Conservation (phyloP, 768 basidiomycete genomes). For the Bullera alba region DNA sequence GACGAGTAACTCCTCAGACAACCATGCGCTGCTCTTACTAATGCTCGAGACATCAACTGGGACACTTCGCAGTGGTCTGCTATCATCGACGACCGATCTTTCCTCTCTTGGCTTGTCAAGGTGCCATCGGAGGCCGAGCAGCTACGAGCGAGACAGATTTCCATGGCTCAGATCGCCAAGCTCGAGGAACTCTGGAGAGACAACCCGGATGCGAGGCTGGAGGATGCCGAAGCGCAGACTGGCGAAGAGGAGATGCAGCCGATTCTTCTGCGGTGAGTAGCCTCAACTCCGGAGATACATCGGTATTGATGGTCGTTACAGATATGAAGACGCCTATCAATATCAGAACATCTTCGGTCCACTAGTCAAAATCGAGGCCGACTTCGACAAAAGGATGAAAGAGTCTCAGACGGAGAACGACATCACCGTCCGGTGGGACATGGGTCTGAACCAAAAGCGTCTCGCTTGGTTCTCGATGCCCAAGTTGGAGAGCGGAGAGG, state of each 20-base stretch:
- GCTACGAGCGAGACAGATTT: constrained; percentile 90
- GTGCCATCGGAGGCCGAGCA: constrained; percentile 94
- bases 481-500: constrained; percentile 96
- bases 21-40: constrained; percentile 86
- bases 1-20: constrained; percentile 66
- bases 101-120: constrained; percentile 98
- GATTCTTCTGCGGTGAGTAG: constrained; percentile 59
- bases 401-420: constrained; percentile 98
- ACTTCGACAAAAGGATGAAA: constrained; percentile 95
- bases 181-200: constrained; percentile 98
- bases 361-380: constrained; percentile 97
- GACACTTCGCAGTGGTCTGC: constrained; percentile 97
- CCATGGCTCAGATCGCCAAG: constrained; percentile 92
- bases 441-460: constrained; percentile 96
- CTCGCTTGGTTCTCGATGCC: constrained; percentile 97
- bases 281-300: too few relatives aligned
- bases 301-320: too few relatives aligned
- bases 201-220: constrained; percentile 84
- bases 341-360: constrained; percentile 99
- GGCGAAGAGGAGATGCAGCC: constrained; percentile 97
- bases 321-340: constrained; percentile 97
- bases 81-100: constrained; percentile 94
- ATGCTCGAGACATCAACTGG: constrained; percentile 95
- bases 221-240: constrained; percentile 94
- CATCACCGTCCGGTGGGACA: constrained; percentile 91